Evolutionary conservation across 306 rosid species (phyloP), one percentile per base, ranked within the genome.

Genomic region (Vigna angularis): DNA sequence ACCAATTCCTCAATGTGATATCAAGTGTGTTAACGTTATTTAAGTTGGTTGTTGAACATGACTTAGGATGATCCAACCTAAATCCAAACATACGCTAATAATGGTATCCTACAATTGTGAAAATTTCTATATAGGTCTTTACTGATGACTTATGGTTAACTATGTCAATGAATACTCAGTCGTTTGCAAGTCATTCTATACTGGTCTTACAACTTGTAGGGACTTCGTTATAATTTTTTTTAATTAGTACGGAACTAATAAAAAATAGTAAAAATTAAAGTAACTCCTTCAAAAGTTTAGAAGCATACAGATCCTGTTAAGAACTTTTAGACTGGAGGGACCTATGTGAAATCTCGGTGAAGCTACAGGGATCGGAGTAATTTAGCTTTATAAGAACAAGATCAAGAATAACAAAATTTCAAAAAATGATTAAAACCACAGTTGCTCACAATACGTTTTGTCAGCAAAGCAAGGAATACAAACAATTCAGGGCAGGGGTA

Each of bases 391-490:
- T 34, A 38, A 38, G 44, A 73, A 69, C n/a, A 26, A 82, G 8
- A 72, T 30, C 48, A n/a, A 76, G 45, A 7, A 49, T 38, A 76
- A 69, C 24, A 70, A 1, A 73, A 30, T 30, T 28, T 70, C 7
- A 7, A 55, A 66, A 62, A 4, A 45, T 32, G 36, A 69, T 32
- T 61, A 53, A 11, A 69, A 55, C 24, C 18, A 26, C 10, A 30
- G 26, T 53, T 4, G 51, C 16, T 40, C 52, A 68, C 59, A 38
- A 30, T 70, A 52, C 36, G 49, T 30, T 42, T 51, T 74, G 20
- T 64, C 6, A 65, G 70, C 52, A 78, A 66, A 20, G 16, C 63
- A 44, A 66, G 65, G 68, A 68, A 49, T 24, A 12, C 26, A 36
- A 24, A 28, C 67, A 15, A 32, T 17, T 66, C 14, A 52, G 51